Conservation (phyloP, 2,329 filamentous ascomycete species). For the Apiospora sp. region DNA sequence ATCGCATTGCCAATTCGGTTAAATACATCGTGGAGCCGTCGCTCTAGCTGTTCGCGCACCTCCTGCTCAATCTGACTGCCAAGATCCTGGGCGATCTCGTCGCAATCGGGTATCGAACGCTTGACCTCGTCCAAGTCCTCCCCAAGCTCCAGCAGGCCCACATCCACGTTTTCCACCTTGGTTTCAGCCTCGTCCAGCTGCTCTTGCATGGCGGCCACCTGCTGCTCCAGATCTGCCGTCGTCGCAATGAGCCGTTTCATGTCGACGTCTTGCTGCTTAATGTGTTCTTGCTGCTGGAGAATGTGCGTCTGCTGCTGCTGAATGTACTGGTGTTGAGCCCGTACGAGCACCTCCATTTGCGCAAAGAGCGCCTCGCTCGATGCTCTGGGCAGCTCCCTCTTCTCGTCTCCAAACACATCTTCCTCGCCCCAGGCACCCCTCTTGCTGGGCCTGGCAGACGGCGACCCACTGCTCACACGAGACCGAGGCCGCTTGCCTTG, state of each 20-base stretch:
- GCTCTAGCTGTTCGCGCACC: conserved; percentile 6
- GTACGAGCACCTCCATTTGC: neutral
- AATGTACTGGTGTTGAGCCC: neutral
- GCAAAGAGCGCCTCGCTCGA: neutral
- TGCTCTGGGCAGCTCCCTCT: neutral
- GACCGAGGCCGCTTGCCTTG: conserved; percentile 10
- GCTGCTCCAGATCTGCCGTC: neutral
- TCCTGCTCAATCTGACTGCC: neutral
- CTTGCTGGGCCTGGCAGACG: conserved; percentile 17
- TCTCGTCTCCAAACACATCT: neutral
- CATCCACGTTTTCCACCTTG: neutral
- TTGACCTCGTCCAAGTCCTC: conserved; percentile 9
- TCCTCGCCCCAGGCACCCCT: neutral
- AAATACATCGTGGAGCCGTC: conserved; percentile 3
- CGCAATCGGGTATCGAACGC: neutral
- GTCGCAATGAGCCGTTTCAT: neutral
- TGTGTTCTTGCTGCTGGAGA: conserved; percentile 10
- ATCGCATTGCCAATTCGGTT: conserved; percentile 10
- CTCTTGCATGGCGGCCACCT: conserved; percentile 15
- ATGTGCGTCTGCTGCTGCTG: conserved; percentile 10
- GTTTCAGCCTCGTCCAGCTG: conserved; percentile 5
- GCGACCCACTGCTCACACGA: conserved; percentile 11
- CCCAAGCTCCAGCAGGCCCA: neutral
- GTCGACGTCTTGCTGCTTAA: neutral
- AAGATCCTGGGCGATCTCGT: conserved; percentile 6